These are phyloP conservation scores for Mycosphaerelloides madeirae DNA, from an alignment of 2,329 filamentous ascomycete species.

Conservation along the genomic window DNA sequence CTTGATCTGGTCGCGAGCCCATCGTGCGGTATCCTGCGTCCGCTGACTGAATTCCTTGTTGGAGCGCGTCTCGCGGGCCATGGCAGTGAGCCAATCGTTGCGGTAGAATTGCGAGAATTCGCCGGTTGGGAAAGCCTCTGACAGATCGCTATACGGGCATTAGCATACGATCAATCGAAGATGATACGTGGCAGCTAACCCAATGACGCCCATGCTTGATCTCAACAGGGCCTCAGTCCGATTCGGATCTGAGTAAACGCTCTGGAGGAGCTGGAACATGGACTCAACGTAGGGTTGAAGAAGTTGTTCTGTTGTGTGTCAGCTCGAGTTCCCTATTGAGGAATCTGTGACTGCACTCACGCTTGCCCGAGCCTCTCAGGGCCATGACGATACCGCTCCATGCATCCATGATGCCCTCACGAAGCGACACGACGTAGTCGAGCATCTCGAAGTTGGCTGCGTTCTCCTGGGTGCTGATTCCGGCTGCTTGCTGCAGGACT, in stretches of 20 bases:
- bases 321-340: slow-evolving; percentile 26
- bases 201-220: slow-evolving; percentile 95
- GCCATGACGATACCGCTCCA: slow-evolving; percentile 96
- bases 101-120: slow-evolving; percentile 82
- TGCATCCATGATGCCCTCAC: slow-evolving; percentile 97
- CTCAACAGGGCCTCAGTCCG: slow-evolving; percentile 88
- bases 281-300: slow-evolving; percentile 74
- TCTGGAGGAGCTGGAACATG: slow-evolving; percentile 81
- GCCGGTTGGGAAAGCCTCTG: slow-evolving; percentile 87
- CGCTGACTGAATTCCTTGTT: slow-evolving; percentile 81
- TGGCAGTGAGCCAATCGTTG: slow-evolving; percentile 78
- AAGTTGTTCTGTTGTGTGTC: slow-evolving; percentile 51
- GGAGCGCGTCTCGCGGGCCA: slow-evolving; percentile 87
- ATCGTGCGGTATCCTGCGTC: slow-evolving; percentile 90
- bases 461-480: slow-evolving; percentile 63
- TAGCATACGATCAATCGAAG: not conserved
- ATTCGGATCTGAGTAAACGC: slow-evolving; percentile 75
- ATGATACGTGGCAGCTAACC: slow-evolving; percentile 52
- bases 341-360: slow-evolving; percentile 44
- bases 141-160: slow-evolving; percentile 65
- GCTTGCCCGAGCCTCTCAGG: slow-evolving; percentile 78
- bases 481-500: slow-evolving; percentile 87
- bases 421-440: slow-evolving; percentile 89
- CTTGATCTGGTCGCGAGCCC: slow-evolving; percentile 97
- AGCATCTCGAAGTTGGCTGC: slow-evolving; percentile 78